These are phyloP conservation scores for Copromyces sp. DNA, from an alignment of 495 filamentous ascomycete species.

Conservation along the genomic window DNA sequence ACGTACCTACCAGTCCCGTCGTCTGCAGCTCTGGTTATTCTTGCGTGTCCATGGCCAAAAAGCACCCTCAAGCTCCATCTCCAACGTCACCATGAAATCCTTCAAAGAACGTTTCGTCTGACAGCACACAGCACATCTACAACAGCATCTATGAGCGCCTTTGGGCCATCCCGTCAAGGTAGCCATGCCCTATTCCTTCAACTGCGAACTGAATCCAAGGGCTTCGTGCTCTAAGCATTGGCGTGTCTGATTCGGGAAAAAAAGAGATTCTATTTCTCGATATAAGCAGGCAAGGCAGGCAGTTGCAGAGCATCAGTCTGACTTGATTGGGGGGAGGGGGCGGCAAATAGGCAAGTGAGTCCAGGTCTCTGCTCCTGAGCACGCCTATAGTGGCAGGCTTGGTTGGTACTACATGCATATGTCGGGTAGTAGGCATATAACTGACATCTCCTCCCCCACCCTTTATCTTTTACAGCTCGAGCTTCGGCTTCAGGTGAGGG, in stretches of 20 bases:
- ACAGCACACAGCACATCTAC: neutral
- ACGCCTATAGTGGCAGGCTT: neutral
- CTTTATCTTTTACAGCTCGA: neutral
- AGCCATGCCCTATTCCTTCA: neutral
- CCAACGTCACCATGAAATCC: neutral
- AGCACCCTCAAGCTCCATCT: neutral
- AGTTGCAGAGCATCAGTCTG: neutral
- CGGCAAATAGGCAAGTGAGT: neutral
- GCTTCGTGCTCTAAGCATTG: neutral
- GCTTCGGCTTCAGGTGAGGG: neutral
- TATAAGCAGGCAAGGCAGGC: neutral
- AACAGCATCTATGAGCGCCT: neutral
- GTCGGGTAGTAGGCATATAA: neutral
- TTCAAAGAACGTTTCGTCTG: neutral
- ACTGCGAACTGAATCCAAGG: neutral
- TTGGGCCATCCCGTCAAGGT: neutral
- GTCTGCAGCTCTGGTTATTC: neutral
- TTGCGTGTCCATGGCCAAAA: neutral
- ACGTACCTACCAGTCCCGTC: conserved; percentile 10
- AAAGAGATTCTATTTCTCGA: neutral
- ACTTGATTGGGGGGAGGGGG: neutral
- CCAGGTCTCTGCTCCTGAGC: neutral
- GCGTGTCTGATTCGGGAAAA: neutral
- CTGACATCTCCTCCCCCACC: neutral
- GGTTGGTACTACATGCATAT: neutral